Percentiles rank a stretch among this genome's conserved stretches.
These are phyloP conservation scores for Termitomyces sp. DNA, from an alignment of 1,284 basidiomycete genomes.

Conservation along the genomic window DNA sequence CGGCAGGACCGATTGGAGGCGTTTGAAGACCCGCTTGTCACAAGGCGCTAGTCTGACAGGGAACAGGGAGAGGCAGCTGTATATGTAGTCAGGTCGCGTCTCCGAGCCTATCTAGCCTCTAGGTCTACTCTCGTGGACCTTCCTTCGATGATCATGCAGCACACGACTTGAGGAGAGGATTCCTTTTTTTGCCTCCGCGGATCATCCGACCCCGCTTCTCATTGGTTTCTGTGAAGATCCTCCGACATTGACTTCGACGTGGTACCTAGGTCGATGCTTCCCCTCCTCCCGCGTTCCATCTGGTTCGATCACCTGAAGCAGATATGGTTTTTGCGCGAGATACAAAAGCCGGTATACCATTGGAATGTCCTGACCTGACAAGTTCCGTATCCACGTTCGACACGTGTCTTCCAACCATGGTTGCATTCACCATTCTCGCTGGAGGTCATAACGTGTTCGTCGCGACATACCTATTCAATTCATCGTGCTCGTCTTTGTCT, in stretches of 20 bases:
- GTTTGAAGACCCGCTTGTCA: not conserved
- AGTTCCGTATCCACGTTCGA: not conserved
- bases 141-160: not conserved
- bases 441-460: conserved; percentile 58
- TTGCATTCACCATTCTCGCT: conserved; percentile 56
- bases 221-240: not conserved
- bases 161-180: not conserved
- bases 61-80: too few species aligned
- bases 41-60: too few species aligned
- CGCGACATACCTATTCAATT: conserved; percentile 56
- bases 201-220: not conserved
- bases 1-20: not conserved
- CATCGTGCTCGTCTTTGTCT: conserved; percentile 40
- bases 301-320: not conserved
- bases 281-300: not conserved
- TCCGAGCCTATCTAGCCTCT: not conserved
- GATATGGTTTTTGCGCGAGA: not conserved
- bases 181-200: not conserved
- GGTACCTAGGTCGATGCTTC: not conserved
- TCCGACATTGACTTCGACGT: too few species aligned
- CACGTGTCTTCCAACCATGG: conserved; percentile 32
- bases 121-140: not conserved
- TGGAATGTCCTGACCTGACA: not conserved
- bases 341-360: conserved; percentile 1
- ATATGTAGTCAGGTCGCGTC: not conserved